phyloP scores from a whole-genome alignment of 805 yeast species.

The Candida insectorum region DNA sequence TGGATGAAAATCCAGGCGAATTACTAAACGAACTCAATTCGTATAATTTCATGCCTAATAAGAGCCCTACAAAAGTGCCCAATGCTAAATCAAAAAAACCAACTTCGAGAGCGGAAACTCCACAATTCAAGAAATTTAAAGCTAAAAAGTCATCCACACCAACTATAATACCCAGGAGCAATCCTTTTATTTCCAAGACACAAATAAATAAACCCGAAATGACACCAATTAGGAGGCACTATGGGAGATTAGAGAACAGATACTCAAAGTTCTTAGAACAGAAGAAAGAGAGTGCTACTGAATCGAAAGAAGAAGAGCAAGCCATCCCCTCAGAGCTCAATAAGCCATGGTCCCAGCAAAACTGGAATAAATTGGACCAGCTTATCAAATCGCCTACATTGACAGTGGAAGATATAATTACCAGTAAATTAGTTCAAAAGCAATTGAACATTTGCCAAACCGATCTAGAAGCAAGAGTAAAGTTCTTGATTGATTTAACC shows the following conservation, averaged over 20 bases:
- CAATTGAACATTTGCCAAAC: constrained; percentile 22
- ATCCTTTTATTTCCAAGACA: background rate
- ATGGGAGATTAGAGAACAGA: constrained; percentile 16
- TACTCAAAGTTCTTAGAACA: constrained; percentile 15
- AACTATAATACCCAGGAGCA: background rate
- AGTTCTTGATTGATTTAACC: constrained; percentile 16
- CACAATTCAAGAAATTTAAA: too few species aligned
- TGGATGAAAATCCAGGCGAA: constrained; percentile 16
- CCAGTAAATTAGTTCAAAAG: constrained; percentile 23
- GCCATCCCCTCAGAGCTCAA: constrained; percentile 3
- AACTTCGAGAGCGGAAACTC: background rate
- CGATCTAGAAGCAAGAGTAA: constrained; percentile 31
- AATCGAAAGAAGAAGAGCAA: background rate
- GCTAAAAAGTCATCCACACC: background rate
- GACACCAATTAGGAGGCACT: constrained; percentile 13
- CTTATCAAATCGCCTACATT: constrained; percentile 25
- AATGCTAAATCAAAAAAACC: background rate
- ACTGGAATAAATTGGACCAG: constrained; percentile 31
- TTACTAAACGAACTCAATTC: constrained; percentile 18
- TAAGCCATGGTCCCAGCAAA: constrained; percentile 24
- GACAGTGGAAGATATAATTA: constrained; percentile 23
- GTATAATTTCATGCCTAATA: constrained; percentile 6
- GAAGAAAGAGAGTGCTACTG: background rate
- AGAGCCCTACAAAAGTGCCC: background rate
- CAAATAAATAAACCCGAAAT: constrained; percentile 2